These are phyloP conservation scores for Penicillium sp. DNA, from an alignment of 2,329 filamentous ascomycete species.

Conservation along the genomic window DNA sequence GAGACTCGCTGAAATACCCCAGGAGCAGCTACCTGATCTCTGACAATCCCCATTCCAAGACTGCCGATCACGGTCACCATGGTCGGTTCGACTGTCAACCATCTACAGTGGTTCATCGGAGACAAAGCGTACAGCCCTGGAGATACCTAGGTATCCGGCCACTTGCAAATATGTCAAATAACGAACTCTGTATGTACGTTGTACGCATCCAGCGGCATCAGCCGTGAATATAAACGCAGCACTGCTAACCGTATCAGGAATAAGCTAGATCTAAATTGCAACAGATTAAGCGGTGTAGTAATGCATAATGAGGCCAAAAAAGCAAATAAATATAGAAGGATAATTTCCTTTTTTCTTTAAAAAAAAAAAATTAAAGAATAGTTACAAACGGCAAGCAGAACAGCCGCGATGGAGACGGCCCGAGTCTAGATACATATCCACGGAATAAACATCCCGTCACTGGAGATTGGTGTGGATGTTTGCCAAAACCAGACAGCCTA, in stretches of 20 bases:
- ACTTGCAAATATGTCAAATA: no score
- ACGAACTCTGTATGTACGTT: no score
- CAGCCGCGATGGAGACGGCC: no score
- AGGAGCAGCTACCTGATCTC: no score
- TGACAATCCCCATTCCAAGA: no score
- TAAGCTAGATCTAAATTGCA: background rate
- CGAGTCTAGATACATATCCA: background rate
- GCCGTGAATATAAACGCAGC: background rate
- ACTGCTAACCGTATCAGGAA: background rate
- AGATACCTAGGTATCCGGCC: no score
- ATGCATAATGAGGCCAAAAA: background rate
- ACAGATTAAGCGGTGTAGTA: background rate
- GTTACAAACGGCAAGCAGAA: background rate
- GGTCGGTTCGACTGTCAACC: no score
- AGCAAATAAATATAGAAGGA: background rate
- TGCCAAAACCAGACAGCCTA: background rate
- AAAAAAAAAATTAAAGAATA: background rate
- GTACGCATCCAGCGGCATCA: background rate
- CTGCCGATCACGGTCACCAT: no score
- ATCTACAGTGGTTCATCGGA: no score
- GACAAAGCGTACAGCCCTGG: no score
- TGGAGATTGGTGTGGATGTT: background rate
- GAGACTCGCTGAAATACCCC: no score
- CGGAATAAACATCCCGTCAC: background rate
- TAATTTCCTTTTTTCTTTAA: no score